Evolutionary conservation across 2,329 filamentous ascomycete genomes (phyloP).

Genomic region (Trichoderma cornu-damae): DNA sequence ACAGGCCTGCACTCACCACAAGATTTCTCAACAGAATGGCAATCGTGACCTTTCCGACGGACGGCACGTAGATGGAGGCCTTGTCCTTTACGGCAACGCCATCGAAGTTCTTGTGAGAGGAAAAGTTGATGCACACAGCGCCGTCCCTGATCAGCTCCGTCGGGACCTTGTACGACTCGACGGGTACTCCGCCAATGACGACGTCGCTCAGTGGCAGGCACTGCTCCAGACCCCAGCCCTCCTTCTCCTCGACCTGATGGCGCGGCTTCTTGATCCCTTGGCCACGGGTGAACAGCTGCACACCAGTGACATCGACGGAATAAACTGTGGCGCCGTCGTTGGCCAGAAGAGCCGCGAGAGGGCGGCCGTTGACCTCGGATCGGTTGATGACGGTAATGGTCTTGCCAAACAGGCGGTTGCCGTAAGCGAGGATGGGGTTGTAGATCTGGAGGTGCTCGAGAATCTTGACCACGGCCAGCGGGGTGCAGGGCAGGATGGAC

Average conservation of each 20-base stretch:
- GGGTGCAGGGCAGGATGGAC: conserved; percentile 91
- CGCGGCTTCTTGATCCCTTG: conserved; percentile 77
- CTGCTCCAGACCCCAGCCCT: conserved; percentile 72
- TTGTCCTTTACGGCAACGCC: conserved; percentile 83
- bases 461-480: conserved; percentile 93
- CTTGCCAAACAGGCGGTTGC: conserved; percentile 87
- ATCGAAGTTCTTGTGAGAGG: conserved; percentile 89
- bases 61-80: conserved; percentile 93
- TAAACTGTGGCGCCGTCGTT: conserved; percentile 96
- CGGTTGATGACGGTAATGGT: conserved; percentile 96
- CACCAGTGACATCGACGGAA: conserved; percentile 85
- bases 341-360: conserved; percentile 84
- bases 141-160: conserved; percentile 78
- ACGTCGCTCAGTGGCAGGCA: conserved; percentile 87
- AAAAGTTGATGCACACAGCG: conserved; percentile 98
- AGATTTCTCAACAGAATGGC: conserved; percentile 84
- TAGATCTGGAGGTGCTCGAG: conserved; percentile 94
- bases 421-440: conserved; percentile 87
- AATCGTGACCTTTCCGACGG: conserved; percentile 96
- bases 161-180: conserved; percentile 84
- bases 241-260: conserved; percentile 81
- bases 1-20: conserved; percentile 54
- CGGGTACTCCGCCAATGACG: conserved; percentile 87
- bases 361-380: conserved; percentile 90
- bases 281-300: conserved; percentile 88